A percentile compares a stretch with the other conserved stretches of the same genome.
Evolutionary conservation across 768 basidiomycete species (phyloP).

Genomic region (Erythrobasidium yunnanense): DNA sequence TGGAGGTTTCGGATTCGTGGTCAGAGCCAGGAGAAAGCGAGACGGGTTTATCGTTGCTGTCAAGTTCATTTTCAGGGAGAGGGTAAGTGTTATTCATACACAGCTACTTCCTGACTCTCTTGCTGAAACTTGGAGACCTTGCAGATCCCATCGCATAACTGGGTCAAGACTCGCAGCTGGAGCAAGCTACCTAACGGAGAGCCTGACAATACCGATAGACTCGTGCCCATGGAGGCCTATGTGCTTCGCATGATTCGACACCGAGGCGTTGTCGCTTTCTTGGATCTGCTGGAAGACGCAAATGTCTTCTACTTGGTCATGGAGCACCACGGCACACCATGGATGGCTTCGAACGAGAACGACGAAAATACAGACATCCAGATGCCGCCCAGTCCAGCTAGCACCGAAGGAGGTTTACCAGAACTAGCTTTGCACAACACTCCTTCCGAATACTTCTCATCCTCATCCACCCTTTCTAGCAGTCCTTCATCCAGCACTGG

Average conservation of each 20-base stretch:
- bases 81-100: conserved; percentile 39
- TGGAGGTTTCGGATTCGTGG: conserved; percentile 91
- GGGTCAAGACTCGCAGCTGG: conserved; percentile 29
- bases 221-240: conserved; percentile 68
- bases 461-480: conserved; percentile 24
- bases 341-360: conserved; percentile 46
- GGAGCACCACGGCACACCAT: conserved; percentile 84
- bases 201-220: conserved; percentile 18
- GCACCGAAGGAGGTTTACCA: background rate
- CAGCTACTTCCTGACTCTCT: conserved; percentile 41
- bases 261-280: conserved; percentile 64
- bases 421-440: background rate
- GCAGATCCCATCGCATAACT: conserved; percentile 20
- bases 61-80: conserved; percentile 82
- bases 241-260: conserved; percentile 64
- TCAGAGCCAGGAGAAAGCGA: conserved; percentile 61
- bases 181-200: conserved; percentile 22
- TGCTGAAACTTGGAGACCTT: conserved; percentile 15
- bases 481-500: conserved; percentile 25
- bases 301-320: conserved; percentile 69
- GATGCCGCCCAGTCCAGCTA: background rate
- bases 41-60: conserved; percentile 68
- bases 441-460: background rate
- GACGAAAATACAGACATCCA: background rate
- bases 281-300: conserved; percentile 73